Evolutionary conservation across 164 flowering plant genomes (phyloP), one percentile per base, ranked within the genome.

Genomic region (Warburgia ugandensis): DNA sequence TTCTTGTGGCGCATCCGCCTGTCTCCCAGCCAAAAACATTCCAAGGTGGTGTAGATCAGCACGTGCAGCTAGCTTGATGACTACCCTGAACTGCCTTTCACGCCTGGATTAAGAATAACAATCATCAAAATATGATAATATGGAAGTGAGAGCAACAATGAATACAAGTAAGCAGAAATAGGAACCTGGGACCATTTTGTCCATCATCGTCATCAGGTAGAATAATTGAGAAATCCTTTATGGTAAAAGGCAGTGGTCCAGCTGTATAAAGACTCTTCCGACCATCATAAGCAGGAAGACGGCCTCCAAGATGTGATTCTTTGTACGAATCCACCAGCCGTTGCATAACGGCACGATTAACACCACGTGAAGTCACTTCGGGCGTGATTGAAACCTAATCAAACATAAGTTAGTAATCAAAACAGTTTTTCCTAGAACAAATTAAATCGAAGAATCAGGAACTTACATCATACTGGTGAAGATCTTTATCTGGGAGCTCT

Each of bases 251-350:
- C 5, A 94, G 77, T 1, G 96, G 84, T 1, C 99, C 97, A 38
- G 99, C 99, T 37, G 99, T 94, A 48, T 89, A 94, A 3, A 94
- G 75, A 71, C 94, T 80, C 72, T 89, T 94, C 28, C 94, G 65
- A 0, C 99, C 99, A 81, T 92, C 99, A 75, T 92, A 92, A 39
- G 89, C 99, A 30, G 99, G 99, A 55, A 88, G 88, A 21, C 97
- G 61, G 51, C 42, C 79, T 28, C 94, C 99, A 54, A 94, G 84
- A 69, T 84, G 94, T 2, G 99, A 86, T 1, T 76, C 90, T 28
- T 60, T 48, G 26, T 89, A 80, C 29, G 74, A 39, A 11, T 50
- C 71, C 29, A 94, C 97, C 33, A 94, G 78, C 59, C 77, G 77
- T 23, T 58, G 71, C 79, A 94, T 86, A 14, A 94, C 92, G 46